phyloP scores from a whole-genome alignment of 2,329 filamentous ascomycete genomes.

The Xylariaceae sp. region DNA sequence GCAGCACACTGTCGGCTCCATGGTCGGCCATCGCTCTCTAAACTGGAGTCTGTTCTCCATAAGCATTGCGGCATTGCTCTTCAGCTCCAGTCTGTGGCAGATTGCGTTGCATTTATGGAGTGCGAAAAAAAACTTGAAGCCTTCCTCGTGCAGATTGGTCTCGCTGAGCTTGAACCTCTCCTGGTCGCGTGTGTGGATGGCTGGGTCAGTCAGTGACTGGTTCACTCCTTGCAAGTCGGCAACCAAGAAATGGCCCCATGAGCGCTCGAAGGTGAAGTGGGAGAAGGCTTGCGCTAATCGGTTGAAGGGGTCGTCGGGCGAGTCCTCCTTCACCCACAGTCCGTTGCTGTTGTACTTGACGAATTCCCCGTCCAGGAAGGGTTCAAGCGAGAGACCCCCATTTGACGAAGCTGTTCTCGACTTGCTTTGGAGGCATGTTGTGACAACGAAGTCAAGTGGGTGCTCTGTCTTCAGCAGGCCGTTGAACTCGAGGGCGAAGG shows the following conservation, averaged over 20 bases:
- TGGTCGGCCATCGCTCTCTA: too few relatives aligned
- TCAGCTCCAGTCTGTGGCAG: too few relatives aligned
- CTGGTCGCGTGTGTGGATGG: too few relatives aligned
- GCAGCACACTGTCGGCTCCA: too few relatives aligned
- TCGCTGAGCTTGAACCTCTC: too few relatives aligned
- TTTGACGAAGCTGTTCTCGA: slow-evolving; percentile 3
- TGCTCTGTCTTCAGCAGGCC: slow-evolving; percentile 15
- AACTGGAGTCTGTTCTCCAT: too few relatives aligned
- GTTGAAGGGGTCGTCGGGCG: slow-evolving; percentile 15
- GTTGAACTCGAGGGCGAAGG: slow-evolving; percentile 34
- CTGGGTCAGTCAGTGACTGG: too few relatives aligned
- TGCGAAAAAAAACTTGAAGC: too few relatives aligned
- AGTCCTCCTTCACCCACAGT: slow-evolving; percentile 23
- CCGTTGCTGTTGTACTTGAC: slow-evolving; percentile 33
- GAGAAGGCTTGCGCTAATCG: slow-evolving; percentile 31
- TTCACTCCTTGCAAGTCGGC: too few relatives aligned
- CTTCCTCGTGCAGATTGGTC: too few relatives aligned
- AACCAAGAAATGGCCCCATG: slow-evolving; percentile 27
- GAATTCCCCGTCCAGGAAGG: slow-evolving; percentile 27
- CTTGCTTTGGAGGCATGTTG: not conserved
- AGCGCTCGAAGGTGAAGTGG: slow-evolving; percentile 35
- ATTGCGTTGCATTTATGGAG: too few relatives aligned
- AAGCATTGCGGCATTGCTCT: too few relatives aligned
- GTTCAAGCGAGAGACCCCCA: slow-evolving; percentile 27
- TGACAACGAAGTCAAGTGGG: slow-evolving; percentile 20